phyloP scores from a whole-genome alignment of 306 rosid genomes.

The Clitoria ternatea region DNA sequence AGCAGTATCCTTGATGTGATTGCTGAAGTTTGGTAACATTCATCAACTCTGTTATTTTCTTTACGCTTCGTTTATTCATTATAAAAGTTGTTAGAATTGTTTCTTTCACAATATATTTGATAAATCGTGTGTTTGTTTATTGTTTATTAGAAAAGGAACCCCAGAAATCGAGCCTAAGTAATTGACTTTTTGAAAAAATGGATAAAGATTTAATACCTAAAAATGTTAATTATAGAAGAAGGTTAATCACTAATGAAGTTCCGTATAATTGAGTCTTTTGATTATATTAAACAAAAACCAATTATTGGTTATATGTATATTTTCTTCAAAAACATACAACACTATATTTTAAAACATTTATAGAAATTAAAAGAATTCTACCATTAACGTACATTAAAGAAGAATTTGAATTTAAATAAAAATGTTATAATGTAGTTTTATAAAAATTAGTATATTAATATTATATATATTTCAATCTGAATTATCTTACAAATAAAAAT shows the following conservation, averaged over 20 bases:
- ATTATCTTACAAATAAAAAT: too few species aligned
- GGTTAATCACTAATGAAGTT: neutral
- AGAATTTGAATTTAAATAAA: too few species aligned
- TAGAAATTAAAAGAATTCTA: too few species aligned
- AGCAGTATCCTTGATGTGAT: conserved; percentile 16
- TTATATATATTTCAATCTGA: too few species aligned
- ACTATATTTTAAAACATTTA: too few species aligned
- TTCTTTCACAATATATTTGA: conserved; percentile 26
- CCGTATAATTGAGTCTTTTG: too few species aligned
- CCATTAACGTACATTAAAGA: too few species aligned
- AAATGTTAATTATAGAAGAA: neutral
- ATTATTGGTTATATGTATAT: too few species aligned
- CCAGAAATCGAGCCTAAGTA: neutral
- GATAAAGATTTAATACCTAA: neutral
- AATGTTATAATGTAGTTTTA: too few species aligned
- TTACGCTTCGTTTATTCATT: neutral
- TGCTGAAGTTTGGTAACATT: neutral
- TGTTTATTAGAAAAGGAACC: neutral
- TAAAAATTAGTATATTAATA: too few species aligned
- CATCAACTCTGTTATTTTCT: neutral
- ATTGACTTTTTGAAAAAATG: neutral
- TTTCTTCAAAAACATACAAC: too few species aligned
- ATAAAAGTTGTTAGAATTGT: neutral
- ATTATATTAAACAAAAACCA: too few species aligned
- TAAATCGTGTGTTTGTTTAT: conserved; percentile 3